Base-by-base conservation (phyloP, 2,329 filamentous ascomycete species). In the Monilinia fructigena region DNA sequence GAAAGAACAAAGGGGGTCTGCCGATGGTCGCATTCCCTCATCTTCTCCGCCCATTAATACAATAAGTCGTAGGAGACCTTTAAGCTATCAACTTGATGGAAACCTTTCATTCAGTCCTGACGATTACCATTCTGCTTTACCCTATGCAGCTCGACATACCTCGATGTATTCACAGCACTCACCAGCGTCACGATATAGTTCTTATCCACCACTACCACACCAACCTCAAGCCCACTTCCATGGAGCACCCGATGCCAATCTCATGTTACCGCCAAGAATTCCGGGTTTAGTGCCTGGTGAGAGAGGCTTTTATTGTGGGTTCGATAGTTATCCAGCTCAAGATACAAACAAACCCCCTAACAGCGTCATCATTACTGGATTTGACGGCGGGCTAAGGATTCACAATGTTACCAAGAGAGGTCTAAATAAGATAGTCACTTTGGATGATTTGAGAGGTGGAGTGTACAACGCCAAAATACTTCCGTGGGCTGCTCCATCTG, bases 401-500 rank as follows among this genome's bases (percentile, higher is more conserved):
- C 89, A 91, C 70, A 82, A 86, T 26, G 83, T 96, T 40, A 86
- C 87, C 54, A 91, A 89, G 74, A 87, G 88, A 68, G 90, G 89
- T 59, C 77, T 92, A 64, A 89, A 92, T 65, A 82, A 86, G 28
- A 79, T 92, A 40, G 88, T 88, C 26, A 86, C 86, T 66, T 79
- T 97, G 58, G 89, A 89, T 74, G 92, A 91, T 5, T 81, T 97
- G 38, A 86, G 88, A 72, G 94, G 94, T 52, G 88, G 88, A 28
- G 91, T 97, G 1, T 82, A 92, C 70, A 85, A 90, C 70, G 93
- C 93, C 65, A 96, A 94, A 77, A 86, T 97, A 31, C 78, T 97
- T 59, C 88, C 91, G 0, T 92, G 89, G 84, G 85, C 82, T 23
- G 78, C 83, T 35, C 77, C 80, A 10, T 79, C 80, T 61, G 85